Evolutionary conservation across 2,329 filamentous ascomycete genomes (phyloP).

Genomic region (Akanthomyces lecanii): DNA sequence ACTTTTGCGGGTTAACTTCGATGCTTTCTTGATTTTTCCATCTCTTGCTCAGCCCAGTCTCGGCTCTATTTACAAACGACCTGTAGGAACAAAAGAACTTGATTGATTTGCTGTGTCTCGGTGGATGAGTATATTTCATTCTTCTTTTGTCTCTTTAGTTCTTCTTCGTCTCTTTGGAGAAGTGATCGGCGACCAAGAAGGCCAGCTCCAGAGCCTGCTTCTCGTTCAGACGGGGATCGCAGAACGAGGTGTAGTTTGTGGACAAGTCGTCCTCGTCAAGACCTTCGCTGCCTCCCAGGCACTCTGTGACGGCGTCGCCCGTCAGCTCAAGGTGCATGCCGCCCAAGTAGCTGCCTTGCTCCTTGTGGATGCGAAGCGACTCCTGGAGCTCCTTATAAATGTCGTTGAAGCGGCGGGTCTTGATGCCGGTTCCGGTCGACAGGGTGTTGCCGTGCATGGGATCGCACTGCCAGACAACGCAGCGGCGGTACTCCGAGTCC

Average conservation of each 20-base stretch:
- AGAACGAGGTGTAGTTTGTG: slow-evolving; percentile 92
- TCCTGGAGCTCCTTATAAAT: slow-evolving; percentile 84
- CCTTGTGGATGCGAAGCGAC: slow-evolving; percentile 78
- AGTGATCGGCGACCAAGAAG: slow-evolving; percentile 87
- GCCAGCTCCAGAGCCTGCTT: slow-evolving; percentile 95
- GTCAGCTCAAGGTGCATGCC: slow-evolving; percentile 95
- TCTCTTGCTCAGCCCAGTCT: slow-evolving; percentile 12
- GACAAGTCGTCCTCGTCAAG: slow-evolving; percentile 84
- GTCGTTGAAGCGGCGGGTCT: slow-evolving; percentile 86
- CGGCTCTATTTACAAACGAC: slow-evolving; percentile 9
- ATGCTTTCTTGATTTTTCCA: not conserved
- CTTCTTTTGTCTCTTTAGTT: not conserved
- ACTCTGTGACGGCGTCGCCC: slow-evolving; percentile 94
- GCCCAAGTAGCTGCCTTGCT: slow-evolving; percentile 80
- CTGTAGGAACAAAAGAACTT: not conserved
- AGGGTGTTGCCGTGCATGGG: slow-evolving; percentile 90
- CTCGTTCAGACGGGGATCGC: slow-evolving; percentile 92
- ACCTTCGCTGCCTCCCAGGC: slow-evolving; percentile 82
- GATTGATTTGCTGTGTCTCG: not conserved
- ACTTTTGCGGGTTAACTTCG: not conserved
- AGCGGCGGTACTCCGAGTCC: slow-evolving; percentile 60
- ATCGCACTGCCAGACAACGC: slow-evolving; percentile 95
- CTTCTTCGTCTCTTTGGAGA: slow-evolving; percentile 36
- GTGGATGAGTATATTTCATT: not conserved
- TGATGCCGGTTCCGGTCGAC: slow-evolving; percentile 71